Evolutionary conservation across 305 asterid species (phyloP), one percentile per base, ranked within the genome.

Genomic region (Fraxinus baroniana): DNA sequence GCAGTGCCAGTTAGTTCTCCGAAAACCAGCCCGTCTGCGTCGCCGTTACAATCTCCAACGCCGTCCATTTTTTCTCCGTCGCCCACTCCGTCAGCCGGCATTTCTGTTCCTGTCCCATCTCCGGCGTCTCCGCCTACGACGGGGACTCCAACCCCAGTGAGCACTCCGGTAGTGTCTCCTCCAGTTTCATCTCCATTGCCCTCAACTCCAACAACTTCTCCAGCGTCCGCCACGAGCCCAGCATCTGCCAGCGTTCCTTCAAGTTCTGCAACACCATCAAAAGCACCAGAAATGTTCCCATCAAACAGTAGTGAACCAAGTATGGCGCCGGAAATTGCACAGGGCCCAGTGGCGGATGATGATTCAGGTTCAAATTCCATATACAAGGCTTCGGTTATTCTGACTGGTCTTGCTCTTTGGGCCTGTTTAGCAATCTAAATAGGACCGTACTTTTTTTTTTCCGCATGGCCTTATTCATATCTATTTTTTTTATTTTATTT

Each of bases 261-360:
- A 13, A 87, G 86, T 82, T 86, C 92, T 3, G 86, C 91, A 0
- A 80, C 91, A 3, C 94, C 93, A 0, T 75, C 91, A 7, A 87
- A 18, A 35, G 73, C 93, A 17, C 91, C 95, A 30, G 87, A 28
- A 2, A 68, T 84, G 4, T 87, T 90, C 15, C 92, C 94, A 13
- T 85, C 92, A 0, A 85, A 81, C 70, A 79, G 91, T 78, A 89
- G 87, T 28, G 90, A 78, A 0, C 87, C 87, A 1, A 80, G 80
- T 72, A 76, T 83, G 0, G 41, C 89, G 35, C 91, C 95, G 83
- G 94, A 70, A 33, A 86, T 80, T 66, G 80, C 97, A 12, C 87
- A 76, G 72, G 91, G 89, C 79, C 94, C 94, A 36, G 89, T 39
- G 82, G 89, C 90, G 4, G 95, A 90, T 76, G 84, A 83, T 77